Evolutionary conservation across 495 filamentous ascomycete genomes (phyloP).

Genomic region (Mycothermus thermophilus): DNA sequence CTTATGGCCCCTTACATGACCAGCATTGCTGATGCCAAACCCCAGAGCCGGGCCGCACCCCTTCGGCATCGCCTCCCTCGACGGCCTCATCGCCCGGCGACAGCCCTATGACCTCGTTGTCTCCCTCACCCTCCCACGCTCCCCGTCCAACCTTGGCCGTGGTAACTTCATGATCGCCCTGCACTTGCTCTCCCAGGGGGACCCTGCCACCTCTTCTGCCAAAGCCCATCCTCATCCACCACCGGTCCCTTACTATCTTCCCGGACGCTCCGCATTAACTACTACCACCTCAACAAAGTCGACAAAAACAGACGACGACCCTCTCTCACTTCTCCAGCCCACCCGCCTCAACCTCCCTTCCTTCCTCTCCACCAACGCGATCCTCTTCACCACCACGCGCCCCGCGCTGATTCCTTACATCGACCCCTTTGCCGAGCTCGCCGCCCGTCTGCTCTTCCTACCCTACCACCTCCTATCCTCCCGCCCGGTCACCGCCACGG

Average conservation of each 20-base stretch:
- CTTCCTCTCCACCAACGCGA: conserved; percentile 13
- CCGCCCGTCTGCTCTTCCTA: conserved; percentile 30
- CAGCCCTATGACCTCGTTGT: conserved; percentile 50
- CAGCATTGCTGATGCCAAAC: background rate
- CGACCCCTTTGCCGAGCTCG: conserved; percentile 24
- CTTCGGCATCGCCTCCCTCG: conserved; percentile 36
- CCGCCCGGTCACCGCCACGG: conserved; percentile 33
- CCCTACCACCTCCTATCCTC: conserved; percentile 30
- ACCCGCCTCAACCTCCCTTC: conserved; percentile 4
- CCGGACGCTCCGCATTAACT: background rate
- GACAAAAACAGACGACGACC: too few relatives aligned
- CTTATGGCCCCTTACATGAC: too few relatives aligned
- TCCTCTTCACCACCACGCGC: conserved; percentile 25
- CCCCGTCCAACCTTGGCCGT: conserved; percentile 40
- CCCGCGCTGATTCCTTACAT: conserved; percentile 28
- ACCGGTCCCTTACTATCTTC: conserved; percentile 4
- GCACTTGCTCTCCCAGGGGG: conserved; percentile 36
- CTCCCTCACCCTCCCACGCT: conserved; percentile 45
- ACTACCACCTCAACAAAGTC: conserved; percentile 3
- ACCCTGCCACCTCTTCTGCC: background rate
- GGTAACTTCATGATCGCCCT: conserved; percentile 95
- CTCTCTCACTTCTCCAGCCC: conserved; percentile 1
- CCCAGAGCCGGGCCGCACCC: conserved; percentile 34
- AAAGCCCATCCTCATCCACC: background rate
- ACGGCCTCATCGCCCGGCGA: too few relatives aligned